phyloP scores from a whole-genome alignment of 106 monocot species.

The Allium sativum region DNA sequence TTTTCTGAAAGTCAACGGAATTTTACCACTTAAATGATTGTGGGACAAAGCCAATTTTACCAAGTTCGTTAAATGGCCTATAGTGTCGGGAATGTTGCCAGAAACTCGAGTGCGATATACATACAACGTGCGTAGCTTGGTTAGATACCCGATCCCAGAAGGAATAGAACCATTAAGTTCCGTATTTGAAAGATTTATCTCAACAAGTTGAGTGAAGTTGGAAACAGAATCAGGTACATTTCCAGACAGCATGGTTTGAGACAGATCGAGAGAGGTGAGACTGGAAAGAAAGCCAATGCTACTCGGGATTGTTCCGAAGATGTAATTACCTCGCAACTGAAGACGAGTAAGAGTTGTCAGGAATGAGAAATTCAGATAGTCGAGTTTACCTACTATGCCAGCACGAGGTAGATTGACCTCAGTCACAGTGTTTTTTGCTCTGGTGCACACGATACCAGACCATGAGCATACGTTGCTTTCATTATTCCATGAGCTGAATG shows the following conservation, averaged over 20 bases:
- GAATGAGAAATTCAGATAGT: constrained; percentile 1
- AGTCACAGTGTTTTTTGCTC: not conserved
- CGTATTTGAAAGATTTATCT: not conserved
- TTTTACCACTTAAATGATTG: constrained; percentile 6
- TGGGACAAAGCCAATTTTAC: not conserved
- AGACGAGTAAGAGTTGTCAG: not conserved
- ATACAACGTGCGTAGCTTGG: not conserved
- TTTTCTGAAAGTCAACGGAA: not conserved
- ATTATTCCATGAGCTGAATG: constrained; percentile 9
- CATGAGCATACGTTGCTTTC: constrained; percentile 1
- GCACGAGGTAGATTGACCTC: constrained; percentile 2
- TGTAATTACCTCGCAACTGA: constrained; percentile 3
- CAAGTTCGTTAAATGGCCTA: constrained; percentile 2
- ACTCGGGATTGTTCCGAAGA: constrained; percentile 8
- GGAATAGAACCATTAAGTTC: constrained; percentile 8
- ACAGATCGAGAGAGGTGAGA: constrained; percentile 11
- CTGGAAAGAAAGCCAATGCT: not conserved
- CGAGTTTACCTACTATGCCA: constrained; percentile 5
- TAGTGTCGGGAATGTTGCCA: constrained; percentile 10
- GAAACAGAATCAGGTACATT: not conserved
- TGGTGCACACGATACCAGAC: constrained; percentile 8
- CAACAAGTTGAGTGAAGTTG: not conserved
- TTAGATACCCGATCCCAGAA: constrained; percentile 9
- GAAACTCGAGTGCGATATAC: not conserved
- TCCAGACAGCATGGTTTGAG: not conserved